These are phyloP conservation scores for Porogramme epimiltina DNA, from an alignment of 1,284 basidiomycete genomes.

Conservation along the genomic window DNA sequence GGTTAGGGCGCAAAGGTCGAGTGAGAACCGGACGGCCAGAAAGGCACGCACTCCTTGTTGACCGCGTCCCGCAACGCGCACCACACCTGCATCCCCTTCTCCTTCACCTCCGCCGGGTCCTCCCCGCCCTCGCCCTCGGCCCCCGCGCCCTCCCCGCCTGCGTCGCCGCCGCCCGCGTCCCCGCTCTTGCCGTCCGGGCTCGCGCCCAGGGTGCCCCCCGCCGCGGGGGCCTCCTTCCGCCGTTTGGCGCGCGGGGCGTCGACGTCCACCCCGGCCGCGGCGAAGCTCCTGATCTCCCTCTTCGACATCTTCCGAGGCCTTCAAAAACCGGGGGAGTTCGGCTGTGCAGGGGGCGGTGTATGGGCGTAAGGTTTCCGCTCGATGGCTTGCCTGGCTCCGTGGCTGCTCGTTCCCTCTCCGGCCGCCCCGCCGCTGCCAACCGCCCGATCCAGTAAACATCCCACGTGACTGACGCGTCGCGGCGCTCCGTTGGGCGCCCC, in stretches of 20 bases:
- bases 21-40: slow-evolving; percentile 18
- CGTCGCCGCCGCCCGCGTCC: slow-evolving; percentile 27
- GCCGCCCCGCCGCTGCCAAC: slow-evolving; percentile 11
- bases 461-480: slow-evolving; percentile 26
- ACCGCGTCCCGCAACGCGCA: slow-evolving; percentile 76
- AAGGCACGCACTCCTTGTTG: slow-evolving; percentile 78
- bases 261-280: slow-evolving; percentile 50
- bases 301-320: slow-evolving; percentile 54
- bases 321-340: slow-evolving; percentile 3
- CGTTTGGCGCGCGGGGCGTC: slow-evolving; percentile 70
- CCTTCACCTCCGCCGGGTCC: slow-evolving; percentile 48
- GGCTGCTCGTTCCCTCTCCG: slow-evolving; percentile 10
- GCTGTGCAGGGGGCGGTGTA: slow-evolving; percentile 10
- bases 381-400: slow-evolving; percentile 12
- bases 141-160: slow-evolving; percentile 27
- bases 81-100: slow-evolving; percentile 69
- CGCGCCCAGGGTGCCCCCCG: slow-evolving; percentile 16
- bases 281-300: slow-evolving; percentile 55
- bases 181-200: slow-evolving; percentile 22
- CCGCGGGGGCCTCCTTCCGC: slow-evolving; percentile 54
- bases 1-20: slow-evolving; percentile 29
- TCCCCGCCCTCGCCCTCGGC: slow-evolving; percentile 29
- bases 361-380: slow-evolving; percentile 12
- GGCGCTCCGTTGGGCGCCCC: slow-evolving; percentile 5
- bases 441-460: slow-evolving; percentile 14